Evolutionary conservation across 192 early-diverging fungal species (phyloP).

Genomic region (Podila horticola): DNA sequence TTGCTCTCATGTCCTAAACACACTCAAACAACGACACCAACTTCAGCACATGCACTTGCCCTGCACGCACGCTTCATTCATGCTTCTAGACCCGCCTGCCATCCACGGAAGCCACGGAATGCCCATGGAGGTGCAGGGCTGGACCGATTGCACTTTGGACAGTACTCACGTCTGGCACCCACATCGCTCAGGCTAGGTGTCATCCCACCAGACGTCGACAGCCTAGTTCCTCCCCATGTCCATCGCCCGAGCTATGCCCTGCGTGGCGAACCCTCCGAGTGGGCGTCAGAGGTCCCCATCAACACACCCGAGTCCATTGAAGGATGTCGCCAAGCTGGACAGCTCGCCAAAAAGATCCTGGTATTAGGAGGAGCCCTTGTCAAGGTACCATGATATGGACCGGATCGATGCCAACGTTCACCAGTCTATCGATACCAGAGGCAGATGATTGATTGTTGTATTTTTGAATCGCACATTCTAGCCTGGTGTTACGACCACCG

Average conservation of each 20-base stretch:
- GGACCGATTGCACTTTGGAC: conserved; percentile 36
- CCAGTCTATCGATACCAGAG: background rate
- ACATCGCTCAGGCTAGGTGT: conserved; percentile 29
- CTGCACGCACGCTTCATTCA: conserved; percentile 13
- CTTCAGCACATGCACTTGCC: too few relatives aligned
- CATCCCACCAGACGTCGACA: conserved; percentile 30
- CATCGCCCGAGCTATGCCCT: conserved; percentile 67
- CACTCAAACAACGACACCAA: too few relatives aligned
- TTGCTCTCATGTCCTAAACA: too few relatives aligned
- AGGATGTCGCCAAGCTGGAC: conserved; percentile 57
- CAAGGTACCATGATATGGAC: conserved; percentile 32
- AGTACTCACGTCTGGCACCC: conserved; percentile 40
- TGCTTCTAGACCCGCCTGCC: background rate
- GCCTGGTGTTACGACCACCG: conserved; percentile 86
- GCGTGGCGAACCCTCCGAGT: conserved; percentile 59
- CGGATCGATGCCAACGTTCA: background rate
- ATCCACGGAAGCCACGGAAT: conserved; percentile 28
- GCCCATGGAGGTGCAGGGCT: conserved; percentile 25
- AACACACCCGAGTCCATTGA: conserved; percentile 49
- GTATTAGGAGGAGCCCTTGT: conserved; percentile 62
- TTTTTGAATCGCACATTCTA: conserved; percentile 60
- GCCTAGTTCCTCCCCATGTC: conserved; percentile 55
- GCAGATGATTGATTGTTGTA: conserved; percentile 16
- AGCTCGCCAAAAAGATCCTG: conserved; percentile 68
- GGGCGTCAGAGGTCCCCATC: conserved; percentile 56